These are phyloP conservation scores for Phytophthora litchii DNA, from an alignment of 352 stramenopile genomes.

Conservation along the genomic window DNA sequence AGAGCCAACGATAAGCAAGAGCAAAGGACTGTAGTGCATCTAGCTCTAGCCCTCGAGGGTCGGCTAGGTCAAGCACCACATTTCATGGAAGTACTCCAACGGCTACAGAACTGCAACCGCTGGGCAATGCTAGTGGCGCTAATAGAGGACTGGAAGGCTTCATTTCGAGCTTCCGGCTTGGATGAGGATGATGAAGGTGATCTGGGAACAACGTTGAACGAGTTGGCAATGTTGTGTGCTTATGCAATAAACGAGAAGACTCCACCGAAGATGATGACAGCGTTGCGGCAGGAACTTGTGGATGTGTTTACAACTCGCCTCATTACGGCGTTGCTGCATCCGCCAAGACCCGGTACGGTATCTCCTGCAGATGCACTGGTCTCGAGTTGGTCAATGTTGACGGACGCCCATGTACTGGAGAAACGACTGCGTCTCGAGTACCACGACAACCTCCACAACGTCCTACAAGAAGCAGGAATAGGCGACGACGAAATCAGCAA, in stretches of 20 bases:
- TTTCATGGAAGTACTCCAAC: conserved; percentile 41
- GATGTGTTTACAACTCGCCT: conserved; percentile 46
- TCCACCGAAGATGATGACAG: conserved; percentile 41
- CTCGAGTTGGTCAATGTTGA: conserved; percentile 33
- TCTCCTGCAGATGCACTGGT: conserved; percentile 25
- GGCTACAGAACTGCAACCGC: conserved; percentile 29
- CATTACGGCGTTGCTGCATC: conserved; percentile 48
- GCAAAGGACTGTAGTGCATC: conserved; percentile 34
- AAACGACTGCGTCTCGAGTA: conserved; percentile 55
- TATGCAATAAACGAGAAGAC: conserved; percentile 41
- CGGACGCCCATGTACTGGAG: conserved; percentile 38
- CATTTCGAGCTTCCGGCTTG: conserved; percentile 18
- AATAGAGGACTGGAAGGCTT: conserved; percentile 53
- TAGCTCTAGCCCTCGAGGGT: conserved; percentile 71
- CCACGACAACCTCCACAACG: conserved; percentile 55
- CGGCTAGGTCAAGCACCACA: conserved; percentile 41
- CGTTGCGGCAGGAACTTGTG: conserved; percentile 57
- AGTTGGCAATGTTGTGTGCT: conserved; percentile 53
- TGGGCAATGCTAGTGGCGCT: conserved; percentile 38
- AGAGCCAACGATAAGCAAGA: conserved; percentile 13
- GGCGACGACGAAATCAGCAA: conserved; percentile 23
- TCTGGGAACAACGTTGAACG: conserved; percentile 33
- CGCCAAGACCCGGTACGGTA: neutral
- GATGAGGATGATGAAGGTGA: conserved; percentile 14
- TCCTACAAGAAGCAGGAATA: conserved; percentile 48